Percentiles rank a stretch among this genome's conserved stretches.
Evolutionary conservation across 2,329 filamentous ascomycete species (phyloP).

Genomic region (Daldinia eschscholtzii): DNA sequence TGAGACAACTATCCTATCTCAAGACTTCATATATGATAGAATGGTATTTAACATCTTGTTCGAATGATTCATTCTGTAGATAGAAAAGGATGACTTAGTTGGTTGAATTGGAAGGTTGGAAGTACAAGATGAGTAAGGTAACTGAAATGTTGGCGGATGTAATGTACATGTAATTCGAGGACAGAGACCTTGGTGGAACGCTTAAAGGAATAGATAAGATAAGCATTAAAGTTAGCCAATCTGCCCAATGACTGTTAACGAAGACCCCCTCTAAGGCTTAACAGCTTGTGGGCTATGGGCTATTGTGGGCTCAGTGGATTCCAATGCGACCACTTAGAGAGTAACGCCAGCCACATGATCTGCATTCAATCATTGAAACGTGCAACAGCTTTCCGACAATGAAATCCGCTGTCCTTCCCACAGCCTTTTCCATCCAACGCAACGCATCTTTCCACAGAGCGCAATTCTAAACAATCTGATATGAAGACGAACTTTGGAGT

Average conservation of each 20-base stretch:
- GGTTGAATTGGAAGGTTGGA: background rate
- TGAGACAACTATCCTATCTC: conserved; percentile 10
- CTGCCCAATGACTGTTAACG: conserved; percentile 2
- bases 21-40: background rate
- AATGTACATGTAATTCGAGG: background rate
- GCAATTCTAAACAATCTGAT: conserved; percentile 15
- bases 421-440: conserved; percentile 12
- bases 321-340: conserved; percentile 4
- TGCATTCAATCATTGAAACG: conserved; percentile 6
- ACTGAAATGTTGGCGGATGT: background rate
- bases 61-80: background rate
- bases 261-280: background rate
- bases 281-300: background rate
- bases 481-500: conserved; percentile 25
- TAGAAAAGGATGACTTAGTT: background rate
- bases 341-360: conserved; percentile 41
- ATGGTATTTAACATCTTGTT: background rate
- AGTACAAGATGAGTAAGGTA: background rate
- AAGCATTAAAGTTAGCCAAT: background rate
- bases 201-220: conserved; percentile 10
- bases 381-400: conserved; percentile 7
- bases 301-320: conserved; percentile 9
- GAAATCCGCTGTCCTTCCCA: conserved; percentile 33
- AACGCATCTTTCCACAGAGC: conserved; percentile 26
- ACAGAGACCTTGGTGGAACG: background rate